Percentiles rank a stretch among this genome's conserved stretches.
phyloP scores from a whole-genome alignment of 192 early-diverging fungal genomes.

The Pilaira anomala region DNA sequence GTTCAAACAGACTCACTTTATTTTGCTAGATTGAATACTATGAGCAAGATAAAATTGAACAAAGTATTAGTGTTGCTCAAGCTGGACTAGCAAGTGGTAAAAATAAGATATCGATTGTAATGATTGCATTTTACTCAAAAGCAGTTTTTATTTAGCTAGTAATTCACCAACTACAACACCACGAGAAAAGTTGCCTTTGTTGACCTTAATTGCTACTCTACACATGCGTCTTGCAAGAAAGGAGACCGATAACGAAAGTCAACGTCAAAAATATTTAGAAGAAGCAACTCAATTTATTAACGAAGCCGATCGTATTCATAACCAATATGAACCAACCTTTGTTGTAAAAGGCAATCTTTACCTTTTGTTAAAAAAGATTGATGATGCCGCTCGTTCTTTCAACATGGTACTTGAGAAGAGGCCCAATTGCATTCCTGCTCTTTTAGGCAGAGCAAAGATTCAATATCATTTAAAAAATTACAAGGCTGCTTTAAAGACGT shows the following conservation, averaged over 20 bases:
- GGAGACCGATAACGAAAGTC: conserved; percentile 23
- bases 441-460: conserved; percentile 63
- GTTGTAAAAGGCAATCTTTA: conserved; percentile 70
- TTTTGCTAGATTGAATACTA: conserved; percentile 65
- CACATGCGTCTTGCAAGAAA: conserved; percentile 67
- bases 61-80: conserved; percentile 54
- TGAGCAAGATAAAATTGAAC: conserved; percentile 57
- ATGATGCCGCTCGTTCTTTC: conserved; percentile 54
- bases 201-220: conserved; percentile 71
- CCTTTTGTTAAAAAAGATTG: conserved; percentile 48
- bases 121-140: neutral
- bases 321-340: conserved; percentile 62
- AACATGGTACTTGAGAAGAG: conserved; percentile 48
- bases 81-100: conserved; percentile 51
- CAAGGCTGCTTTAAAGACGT: conserved; percentile 64
- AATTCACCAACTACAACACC: conserved; percentile 34
- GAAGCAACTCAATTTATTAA: conserved; percentile 76
- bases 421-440: conserved; percentile 54
- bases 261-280: conserved; percentile 54
- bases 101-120: neutral
- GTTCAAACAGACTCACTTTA: neutral
- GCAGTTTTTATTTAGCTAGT: conserved; percentile 6
- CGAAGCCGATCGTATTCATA: conserved; percentile 70
- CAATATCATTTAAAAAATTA: conserved; percentile 60
- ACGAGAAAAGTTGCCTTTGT: conserved; percentile 62